These are phyloP conservation scores for Nowakowskiella sp. DNA, from an alignment of 192 early-diverging fungal genomes.

Conservation along the genomic window DNA sequence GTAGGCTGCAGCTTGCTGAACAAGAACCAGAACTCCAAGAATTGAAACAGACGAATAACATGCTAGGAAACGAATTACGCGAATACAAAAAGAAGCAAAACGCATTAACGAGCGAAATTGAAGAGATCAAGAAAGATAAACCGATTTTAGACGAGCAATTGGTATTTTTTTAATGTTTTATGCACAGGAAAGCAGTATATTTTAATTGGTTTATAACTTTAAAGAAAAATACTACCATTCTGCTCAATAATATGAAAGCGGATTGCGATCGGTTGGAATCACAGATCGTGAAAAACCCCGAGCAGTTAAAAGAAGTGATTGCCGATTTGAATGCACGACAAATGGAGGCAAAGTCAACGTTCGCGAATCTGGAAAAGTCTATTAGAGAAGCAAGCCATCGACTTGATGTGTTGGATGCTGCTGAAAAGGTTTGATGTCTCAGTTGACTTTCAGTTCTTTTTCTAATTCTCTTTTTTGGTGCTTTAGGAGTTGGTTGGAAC, in stretches of 20 bases:
- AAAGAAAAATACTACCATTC: slow-evolving; percentile 42
- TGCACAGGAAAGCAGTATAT: neutral
- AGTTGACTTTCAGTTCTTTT: slow-evolving; percentile 2
- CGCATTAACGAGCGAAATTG: slow-evolving; percentile 29
- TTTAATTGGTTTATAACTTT: neutral
- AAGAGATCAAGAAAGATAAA: slow-evolving; percentile 41
- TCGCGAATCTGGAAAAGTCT: slow-evolving; percentile 39
- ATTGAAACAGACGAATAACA: slow-evolving; percentile 42
- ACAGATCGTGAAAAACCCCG: slow-evolving; percentile 67
- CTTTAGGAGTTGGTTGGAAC: slow-evolving; percentile 45
- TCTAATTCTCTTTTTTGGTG: slow-evolving; percentile 3
- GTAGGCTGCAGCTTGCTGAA: slow-evolving; percentile 40
- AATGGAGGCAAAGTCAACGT: slow-evolving; percentile 30
- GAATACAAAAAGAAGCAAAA: slow-evolving; percentile 37
- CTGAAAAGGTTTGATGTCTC: slow-evolving; percentile 28
- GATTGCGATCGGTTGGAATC: slow-evolving; percentile 46
- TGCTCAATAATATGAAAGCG: slow-evolving; percentile 40
- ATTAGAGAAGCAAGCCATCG: slow-evolving; percentile 43
- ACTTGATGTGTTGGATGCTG: slow-evolving; percentile 46
- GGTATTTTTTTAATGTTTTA: slow-evolving; percentile 20
- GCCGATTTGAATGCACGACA: slow-evolving; percentile 48
- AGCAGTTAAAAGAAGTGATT: slow-evolving; percentile 60
- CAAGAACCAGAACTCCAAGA: slow-evolving; percentile 43
- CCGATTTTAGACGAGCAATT: slow-evolving; percentile 45
- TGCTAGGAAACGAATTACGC: slow-evolving; percentile 45